Base-by-base conservation (phyloP, 2,329 filamentous ascomycete genomes). In the Sporothrix variecibatus region DNA sequence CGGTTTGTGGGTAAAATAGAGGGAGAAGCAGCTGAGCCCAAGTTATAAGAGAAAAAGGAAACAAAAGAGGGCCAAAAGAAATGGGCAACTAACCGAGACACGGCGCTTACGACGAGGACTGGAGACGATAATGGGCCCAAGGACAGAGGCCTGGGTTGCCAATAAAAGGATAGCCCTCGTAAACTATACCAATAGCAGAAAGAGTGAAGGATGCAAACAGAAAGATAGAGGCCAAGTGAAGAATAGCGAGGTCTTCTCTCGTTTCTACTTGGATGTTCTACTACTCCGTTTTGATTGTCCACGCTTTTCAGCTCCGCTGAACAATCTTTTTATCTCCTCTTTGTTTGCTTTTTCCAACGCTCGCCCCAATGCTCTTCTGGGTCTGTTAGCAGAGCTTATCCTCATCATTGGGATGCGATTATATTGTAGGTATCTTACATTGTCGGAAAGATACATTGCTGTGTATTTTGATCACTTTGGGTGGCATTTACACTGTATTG, bases 1-100 rank as follows among this genome's bases (percentile, higher is more conserved):
- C 34, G 58, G 58, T 64, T 64, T 34, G 58, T 64, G 58, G 58
- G 58, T 64, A 23, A 38, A 40, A 40, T n/a, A 64, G 20, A 64
- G 20, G 58, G 58, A 8, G 31, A 11, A 17, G 51, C 15, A n/a
- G 6, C 9, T 9, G 34, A 3, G 40, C 28, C 1, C 2, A n/a
- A 38, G n/a, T n/a, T n/a, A n/a, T n/a, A 12, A 64, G 58, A 40
- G 31, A 64, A 38, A 23, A 34, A 64, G 31, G 20, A 40, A 64
- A 34, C 20, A 23, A 9, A 40, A 20, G 58, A 31, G 15, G 53
- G 1, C 26, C 17, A 8, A 8, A 64, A 11, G 17, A n/a, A 64
- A 40, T 40, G 58, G 58, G 17, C 31, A 64, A 64, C 3, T 5
- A 64, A 23, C 20, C n/a, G 15, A n/a, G 58, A 64, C 5, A 38